Evolutionary conservation across 2,329 filamentous ascomycete genomes (phyloP), one percentile per base, ranked within the genome.

Genomic region (Paraconiothyrium brasiliense): DNA sequence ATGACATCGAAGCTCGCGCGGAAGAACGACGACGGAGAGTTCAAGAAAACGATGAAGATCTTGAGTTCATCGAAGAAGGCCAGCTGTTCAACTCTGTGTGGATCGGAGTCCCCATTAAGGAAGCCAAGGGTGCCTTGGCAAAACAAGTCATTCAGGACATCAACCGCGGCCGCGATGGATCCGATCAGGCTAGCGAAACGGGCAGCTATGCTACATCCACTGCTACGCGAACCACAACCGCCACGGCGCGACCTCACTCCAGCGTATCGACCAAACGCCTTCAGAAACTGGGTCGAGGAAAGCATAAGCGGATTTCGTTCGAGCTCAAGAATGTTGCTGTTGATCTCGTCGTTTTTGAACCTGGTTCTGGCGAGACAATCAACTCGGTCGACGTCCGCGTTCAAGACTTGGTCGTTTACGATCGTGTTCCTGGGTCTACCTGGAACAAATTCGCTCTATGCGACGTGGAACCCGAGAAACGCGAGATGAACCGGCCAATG

Each of bases 371-470:
- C 1, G 93, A 97, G 77, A 95, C 93, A 0, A 87, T 97, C 74
- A 97, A 90, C 76, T 96, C 93, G 22, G 83, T 98, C 41, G 92
- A 97, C 76, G 82, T 98, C 37, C 89, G 93, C 9, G 84, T 99
- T 11, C 86, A 88, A 43, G 90, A 95, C 60, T 83, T 99, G 13
- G 94, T 97, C 68, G 89, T 99, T 16, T 97, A 95, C 64, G 95
- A 99, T 76, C 93, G 97, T 73, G 87, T 99, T 2, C 93, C 93
- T 1, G 94, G 93, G 0, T 99, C 95, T 3, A 97, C 94, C 0
- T 99, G 96, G 96, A 96, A 92, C 78, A 99, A 97, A 76, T 99
- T 99, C 80, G 90, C 93, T 14, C 98, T 94, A 0, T 97, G 97
- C 71, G 92, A 97, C 81, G 89, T 92, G 61, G 93, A 96, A 74